Conservation (phyloP, 768 basidiomycete species). For the Auriscalpium vulgare region DNA sequence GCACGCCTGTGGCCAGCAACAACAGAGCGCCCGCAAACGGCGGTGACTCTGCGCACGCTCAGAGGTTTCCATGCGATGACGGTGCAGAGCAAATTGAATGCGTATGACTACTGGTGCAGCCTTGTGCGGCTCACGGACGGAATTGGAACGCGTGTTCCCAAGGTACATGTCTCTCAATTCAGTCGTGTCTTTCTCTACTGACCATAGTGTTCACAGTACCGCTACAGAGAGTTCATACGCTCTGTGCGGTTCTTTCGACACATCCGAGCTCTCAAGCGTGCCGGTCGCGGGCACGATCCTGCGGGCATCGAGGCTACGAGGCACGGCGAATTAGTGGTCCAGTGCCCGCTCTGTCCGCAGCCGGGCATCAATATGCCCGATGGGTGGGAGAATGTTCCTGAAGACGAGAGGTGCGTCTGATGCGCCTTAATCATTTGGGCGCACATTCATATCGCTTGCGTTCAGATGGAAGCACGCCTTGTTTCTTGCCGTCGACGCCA, state of each 20-base stretch:
- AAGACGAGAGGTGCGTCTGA: constrained; percentile 9
- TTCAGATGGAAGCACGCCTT: not conserved
- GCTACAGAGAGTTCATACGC: constrained; percentile 4
- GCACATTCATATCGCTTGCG: not conserved
- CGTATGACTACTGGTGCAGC: constrained; percentile 8
- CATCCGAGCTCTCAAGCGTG: constrained; percentile 15
- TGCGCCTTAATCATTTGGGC: not conserved
- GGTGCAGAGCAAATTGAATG: constrained; percentile 6
- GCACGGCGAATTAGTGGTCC: constrained; percentile 11
- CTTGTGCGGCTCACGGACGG: constrained; percentile 7
- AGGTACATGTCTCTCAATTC: not conserved
- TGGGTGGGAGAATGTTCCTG: constrained; percentile 11
- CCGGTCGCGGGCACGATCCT: constrained; percentile 16
- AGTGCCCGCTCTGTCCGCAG: constrained; percentile 20
- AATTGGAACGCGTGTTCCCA: not conserved
- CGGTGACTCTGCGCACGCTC: constrained; percentile 8
- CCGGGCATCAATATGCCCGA: constrained; percentile 14
- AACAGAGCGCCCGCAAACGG: constrained; percentile 4
- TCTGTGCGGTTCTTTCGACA: constrained; percentile 15
- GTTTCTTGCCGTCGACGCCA: constrained; percentile 10
- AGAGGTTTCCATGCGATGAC: constrained; percentile 3
- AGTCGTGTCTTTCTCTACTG: not conserved
- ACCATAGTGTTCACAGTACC: not conserved
- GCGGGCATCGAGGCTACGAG: constrained; percentile 5
- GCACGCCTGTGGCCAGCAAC: constrained; percentile 14